Conservation (phyloP, 495 filamentous ascomycete genomes). For the Daldinia caldariorum region DNA sequence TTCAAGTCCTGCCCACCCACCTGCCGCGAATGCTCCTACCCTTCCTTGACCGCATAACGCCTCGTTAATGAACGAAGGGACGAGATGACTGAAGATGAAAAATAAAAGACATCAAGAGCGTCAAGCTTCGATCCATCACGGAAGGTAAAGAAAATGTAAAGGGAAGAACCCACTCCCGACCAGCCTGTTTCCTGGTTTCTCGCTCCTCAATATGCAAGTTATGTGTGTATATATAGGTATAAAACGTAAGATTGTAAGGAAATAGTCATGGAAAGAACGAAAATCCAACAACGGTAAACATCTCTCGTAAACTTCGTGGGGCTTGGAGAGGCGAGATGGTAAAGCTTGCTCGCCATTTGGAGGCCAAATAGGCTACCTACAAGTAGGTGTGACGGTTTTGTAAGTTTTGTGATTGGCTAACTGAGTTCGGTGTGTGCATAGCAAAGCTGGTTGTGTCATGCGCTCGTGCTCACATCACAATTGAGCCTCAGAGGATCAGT, state of each 20-base stretch:
- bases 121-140: slow-evolving; percentile 7
- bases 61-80: slow-evolving; percentile 43
- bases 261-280: slow-evolving; percentile 11
- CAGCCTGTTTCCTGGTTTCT: slow-evolving; percentile 43
- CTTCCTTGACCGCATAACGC: slow-evolving; percentile 33
- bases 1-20: slow-evolving; percentile 29
- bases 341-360: slow-evolving; percentile 20
- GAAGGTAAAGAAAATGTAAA: slow-evolving; percentile 2
- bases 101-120: slow-evolving; percentile 12
- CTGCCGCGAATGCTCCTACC: slow-evolving; percentile 41
- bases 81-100: slow-evolving; percentile 7
- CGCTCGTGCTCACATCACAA: slow-evolving; percentile 29
- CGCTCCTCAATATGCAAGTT: slow-evolving; percentile 42
- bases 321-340: slow-evolving; percentile 11
- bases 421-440: slow-evolving; percentile 17
- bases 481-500: slow-evolving; percentile 23
- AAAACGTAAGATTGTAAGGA: slow-evolving; percentile 26
- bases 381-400: slow-evolving; percentile 11
- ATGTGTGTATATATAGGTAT: slow-evolving; percentile 35
- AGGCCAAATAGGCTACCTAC: slow-evolving; percentile 5
- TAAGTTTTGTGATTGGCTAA: slow-evolving; percentile 27
- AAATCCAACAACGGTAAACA: slow-evolving; percentile 28
- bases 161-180: slow-evolving; percentile 36
- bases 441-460: slow-evolving; percentile 18
- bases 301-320: slow-evolving; percentile 40